Evolutionary conservation across 2,329 filamentous ascomycete species (phyloP), one percentile per base, ranked within the genome.

Genomic region (Amylocarpus encephaloides): DNA sequence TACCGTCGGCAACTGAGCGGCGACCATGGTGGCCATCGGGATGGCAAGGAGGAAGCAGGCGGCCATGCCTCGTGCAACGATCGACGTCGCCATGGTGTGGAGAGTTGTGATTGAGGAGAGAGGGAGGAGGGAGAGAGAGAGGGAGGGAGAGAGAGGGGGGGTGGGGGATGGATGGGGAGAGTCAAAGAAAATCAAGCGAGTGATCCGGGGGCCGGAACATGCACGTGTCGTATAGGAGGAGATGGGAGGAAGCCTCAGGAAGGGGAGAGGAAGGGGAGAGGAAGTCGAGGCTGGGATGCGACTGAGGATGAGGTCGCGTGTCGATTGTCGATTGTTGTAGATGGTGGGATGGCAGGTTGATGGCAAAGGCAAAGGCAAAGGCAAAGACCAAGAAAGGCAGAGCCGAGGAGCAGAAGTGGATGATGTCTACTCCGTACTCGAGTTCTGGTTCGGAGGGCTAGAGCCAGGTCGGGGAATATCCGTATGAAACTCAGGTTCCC

Each of bases 31-130:
- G 41, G 43, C 43, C 16, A 51, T 19, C 39, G 60, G 12, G 15
- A 62, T 38, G 35, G 59, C 30, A 15, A n/a, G 15, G 10, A 39
- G 43, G 26, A 52, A 53, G n/a, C n/a, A n/a, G 44, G 59, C 48
- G 42, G 53, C 47, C 52, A 57, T 56, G 50, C 42, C 50, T 50
- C 56, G 51, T 43, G 56, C 56, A 56, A 58, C 56, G 60, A 43
- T 61, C 54, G 59, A 58, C 55, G 53, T 51, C 57, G 57, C 49
- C 61, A 61, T 63, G 40, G 44, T 61, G 43, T 26, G 4, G 22
- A 26, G 43, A 36, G 32, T 38, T 29, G 41, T 44, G 30, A n/a
- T 40, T 26, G 35, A 32, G 30, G 43, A 29, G n/a, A 15, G 52
- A 39, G 30, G 48, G 32, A 35, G 45, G 35, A 16, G 38, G 16